A percentile compares a stretch with the other conserved stretches of the same genome.
These are phyloP conservation scores for Fremontodendron californicum DNA, from an alignment of 345 rosid species.

Conservation along the genomic window DNA sequence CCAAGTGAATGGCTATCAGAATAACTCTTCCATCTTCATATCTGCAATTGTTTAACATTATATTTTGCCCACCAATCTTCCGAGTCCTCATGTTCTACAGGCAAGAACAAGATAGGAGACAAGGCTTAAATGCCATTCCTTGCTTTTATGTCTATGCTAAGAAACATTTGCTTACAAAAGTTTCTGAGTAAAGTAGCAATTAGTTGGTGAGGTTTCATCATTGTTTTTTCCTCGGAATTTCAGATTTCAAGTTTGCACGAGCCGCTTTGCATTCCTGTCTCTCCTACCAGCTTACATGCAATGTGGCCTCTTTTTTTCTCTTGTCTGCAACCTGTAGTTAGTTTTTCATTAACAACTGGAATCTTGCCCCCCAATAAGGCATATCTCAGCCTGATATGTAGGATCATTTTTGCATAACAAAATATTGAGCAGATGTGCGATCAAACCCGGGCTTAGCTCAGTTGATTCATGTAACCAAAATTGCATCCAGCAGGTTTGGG, in stretches of 20 bases:
- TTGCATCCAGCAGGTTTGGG: too few relatives aligned
- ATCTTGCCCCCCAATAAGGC: background rate
- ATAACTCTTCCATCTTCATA: background rate
- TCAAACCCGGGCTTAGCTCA: too few relatives aligned
- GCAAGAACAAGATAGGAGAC: background rate
- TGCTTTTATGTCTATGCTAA: background rate
- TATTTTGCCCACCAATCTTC: background rate
- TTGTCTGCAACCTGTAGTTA: too few relatives aligned
- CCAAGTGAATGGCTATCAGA: too few relatives aligned
- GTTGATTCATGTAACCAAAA: too few relatives aligned
- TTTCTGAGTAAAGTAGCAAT: background rate
- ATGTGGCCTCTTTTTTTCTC: background rate
- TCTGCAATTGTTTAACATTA: background rate
- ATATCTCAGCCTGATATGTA: background rate
- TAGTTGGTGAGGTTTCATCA: background rate
- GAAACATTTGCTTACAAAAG: background rate
- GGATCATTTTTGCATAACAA: background rate
- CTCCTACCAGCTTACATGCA: background rate
- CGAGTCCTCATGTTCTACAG: background rate
- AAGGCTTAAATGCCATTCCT: background rate
- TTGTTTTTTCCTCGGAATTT: background rate
- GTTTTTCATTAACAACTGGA: background rate
- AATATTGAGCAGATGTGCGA: background rate
- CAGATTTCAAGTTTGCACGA: conserved; percentile 1
- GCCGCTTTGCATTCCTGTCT: background rate